Evolutionary conservation across 2,329 filamentous ascomycete species (phyloP).

Genomic region (Penicillium sp.): DNA sequence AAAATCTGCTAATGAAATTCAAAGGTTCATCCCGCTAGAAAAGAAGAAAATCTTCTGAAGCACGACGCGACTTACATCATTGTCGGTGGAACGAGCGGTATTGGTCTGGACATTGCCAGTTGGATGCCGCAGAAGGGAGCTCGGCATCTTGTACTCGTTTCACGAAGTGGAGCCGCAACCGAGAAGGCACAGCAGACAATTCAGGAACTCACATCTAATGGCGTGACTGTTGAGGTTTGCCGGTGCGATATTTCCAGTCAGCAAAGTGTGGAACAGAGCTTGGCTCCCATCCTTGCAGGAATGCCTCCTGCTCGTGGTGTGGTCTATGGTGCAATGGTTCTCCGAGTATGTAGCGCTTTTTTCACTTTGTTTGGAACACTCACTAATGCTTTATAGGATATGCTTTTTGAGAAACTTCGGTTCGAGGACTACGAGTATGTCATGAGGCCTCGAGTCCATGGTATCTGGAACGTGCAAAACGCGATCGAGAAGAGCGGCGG

Average conservation of each 20-base stretch:
- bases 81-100: conserved; percentile 53
- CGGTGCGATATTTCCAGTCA: conserved; percentile 30
- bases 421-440: conserved; percentile 24
- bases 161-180: conserved; percentile 38
- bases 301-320: conserved; percentile 39
- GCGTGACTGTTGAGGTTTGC: conserved; percentile 24
- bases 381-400: conserved; percentile 17
- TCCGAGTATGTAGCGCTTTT: conserved; percentile 30
- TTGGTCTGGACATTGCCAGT: conserved; percentile 51
- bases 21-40: conserved; percentile 19
- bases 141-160: conserved; percentile 50
- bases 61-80: conserved; percentile 49
- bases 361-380: background rate
- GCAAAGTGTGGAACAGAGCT: conserved; percentile 13
- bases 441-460: conserved; percentile 21
- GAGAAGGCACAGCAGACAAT: conserved; percentile 15
- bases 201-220: conserved; percentile 10
- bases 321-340: conserved; percentile 45
- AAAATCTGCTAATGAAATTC: conserved; percentile 4
- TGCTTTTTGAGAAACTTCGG: conserved; percentile 26
- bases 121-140: conserved; percentile 49
- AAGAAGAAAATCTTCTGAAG: conserved; percentile 15
- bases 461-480: conserved; percentile 31
- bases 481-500: conserved; percentile 10
- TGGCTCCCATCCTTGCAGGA: conserved; percentile 24